These are phyloP conservation scores for Elsinoe arachidis DNA, from an alignment of 2,329 filamentous ascomycete species.

Conservation along the genomic window DNA sequence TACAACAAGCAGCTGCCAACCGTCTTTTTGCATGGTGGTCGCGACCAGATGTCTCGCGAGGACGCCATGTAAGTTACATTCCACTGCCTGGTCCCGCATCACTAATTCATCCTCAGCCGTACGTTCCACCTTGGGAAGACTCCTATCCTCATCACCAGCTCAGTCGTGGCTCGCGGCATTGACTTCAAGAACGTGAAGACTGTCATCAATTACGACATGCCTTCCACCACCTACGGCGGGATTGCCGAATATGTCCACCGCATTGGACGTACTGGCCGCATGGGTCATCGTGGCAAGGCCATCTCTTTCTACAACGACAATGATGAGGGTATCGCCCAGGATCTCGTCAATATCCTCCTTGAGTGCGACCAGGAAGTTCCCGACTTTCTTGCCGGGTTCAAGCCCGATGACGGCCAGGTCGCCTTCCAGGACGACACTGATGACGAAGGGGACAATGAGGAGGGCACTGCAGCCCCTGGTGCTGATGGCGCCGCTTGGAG, in stretches of 20 bases:
- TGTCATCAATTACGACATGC: slow-evolving; percentile 89
- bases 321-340: slow-evolving; percentile 62
- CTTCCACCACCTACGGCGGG: slow-evolving; percentile 64
- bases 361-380: slow-evolving; percentile 73
- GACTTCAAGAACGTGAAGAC: slow-evolving; percentile 82
- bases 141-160: slow-evolving; percentile 79
- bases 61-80: slow-evolving; percentile 61
- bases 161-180: slow-evolving; percentile 77
- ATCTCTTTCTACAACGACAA: slow-evolving; percentile 80
- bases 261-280: slow-evolving; percentile 90
- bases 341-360: slow-evolving; percentile 70
- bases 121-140: slow-evolving; percentile 66
- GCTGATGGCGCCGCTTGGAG: slow-evolving; percentile 18
- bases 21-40: slow-evolving; percentile 80
- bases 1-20: slow-evolving; percentile 72
- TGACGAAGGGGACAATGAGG: slow-evolving; percentile 29
- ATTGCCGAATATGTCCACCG: slow-evolving; percentile 92
- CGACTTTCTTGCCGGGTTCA: slow-evolving; percentile 63
- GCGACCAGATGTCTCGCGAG: slow-evolving; percentile 84
- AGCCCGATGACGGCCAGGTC: slow-evolving; percentile 47
- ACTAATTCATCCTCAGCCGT: slow-evolving; percentile 39
- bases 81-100: not conserved
- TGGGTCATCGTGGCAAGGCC: slow-evolving; percentile 76
- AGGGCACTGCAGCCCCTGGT: slow-evolving; percentile 12
- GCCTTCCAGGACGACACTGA: slow-evolving; percentile 49